Evolutionary conservation across 2,329 filamentous ascomycete genomes (phyloP), one percentile per base, ranked within the genome.

Genomic region (Xylaria digitata): DNA sequence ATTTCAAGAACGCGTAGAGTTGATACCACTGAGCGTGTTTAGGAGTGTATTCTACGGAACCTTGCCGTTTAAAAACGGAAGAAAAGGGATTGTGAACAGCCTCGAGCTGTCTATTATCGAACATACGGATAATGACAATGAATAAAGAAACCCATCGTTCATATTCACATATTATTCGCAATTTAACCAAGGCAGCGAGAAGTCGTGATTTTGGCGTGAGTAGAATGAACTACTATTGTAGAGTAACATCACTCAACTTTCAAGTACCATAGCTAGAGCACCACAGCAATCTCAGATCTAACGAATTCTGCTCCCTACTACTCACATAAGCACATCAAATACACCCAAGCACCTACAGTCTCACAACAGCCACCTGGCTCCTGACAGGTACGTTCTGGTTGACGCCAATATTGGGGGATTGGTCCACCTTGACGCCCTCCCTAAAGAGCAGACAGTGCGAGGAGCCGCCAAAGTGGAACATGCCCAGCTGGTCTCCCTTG

Each of bases 381-480:
- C 71, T 63, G 3, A 77, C 74, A 0, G 75, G 74, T 1, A 77
- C 74, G 49, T 77, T 77, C 30, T 71, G 67, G 26, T 59, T 48
- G 2, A 63, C 55, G 0, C 68, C 67, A 3, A 69, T 53, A 1
- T 59, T 40, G 1, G 75, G 75, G 63, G 76, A 76, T 0, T 61
- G 66, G 1, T 74, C 72, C 9, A 88, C 66, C 61, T 82, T 80
- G 37, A 90, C 85, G 0, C 81, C 84, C 69, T 85, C 82, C 30
- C 86, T 79, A 79, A 93, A 93, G 2, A 94, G 74, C 71, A 93
- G 74, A 72, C 89, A 92, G 75, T 92, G 88, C 1, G 87, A 88
- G 6, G 86, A 90, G 0, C 92, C 91, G n/a, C 91, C 91, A 75
- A 90, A 93, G 75, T 94, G 91, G 78, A 94, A 94, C 90, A 92